Percentiles rank a stretch among this genome's conserved stretches.
These are phyloP conservation scores for Gossypium australe DNA, from an alignment of 345 rosid genomes.

Conservation along the genomic window DNA sequence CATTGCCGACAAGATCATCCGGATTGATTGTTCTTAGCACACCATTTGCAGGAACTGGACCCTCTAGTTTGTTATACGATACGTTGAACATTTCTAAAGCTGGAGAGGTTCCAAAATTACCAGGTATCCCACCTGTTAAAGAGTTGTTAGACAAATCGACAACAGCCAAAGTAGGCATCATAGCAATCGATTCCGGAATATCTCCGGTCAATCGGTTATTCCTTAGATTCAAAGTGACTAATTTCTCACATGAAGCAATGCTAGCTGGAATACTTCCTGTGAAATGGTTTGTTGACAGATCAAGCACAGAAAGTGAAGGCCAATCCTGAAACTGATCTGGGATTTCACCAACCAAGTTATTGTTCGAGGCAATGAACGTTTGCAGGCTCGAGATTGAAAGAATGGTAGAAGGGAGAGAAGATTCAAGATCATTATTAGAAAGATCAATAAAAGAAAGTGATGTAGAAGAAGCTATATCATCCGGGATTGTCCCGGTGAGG, in stretches of 20 bases:
- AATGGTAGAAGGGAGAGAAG: constrained; percentile 69
- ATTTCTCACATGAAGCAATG: constrained; percentile 77
- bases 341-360: constrained; percentile 62
- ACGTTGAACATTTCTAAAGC: constrained; percentile 76
- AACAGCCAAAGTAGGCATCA: constrained; percentile 79
- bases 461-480: constrained; percentile 56
- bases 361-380: constrained; percentile 54
- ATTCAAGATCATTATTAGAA: constrained; percentile 56
- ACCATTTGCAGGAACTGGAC: constrained; percentile 77
- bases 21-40: constrained; percentile 73
- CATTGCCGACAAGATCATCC: constrained; percentile 60
- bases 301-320: constrained; percentile 75
- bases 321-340: constrained; percentile 92
- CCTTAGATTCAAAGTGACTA: constrained; percentile 63
- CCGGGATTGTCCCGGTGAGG: constrained; percentile 71
- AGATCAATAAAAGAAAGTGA: constrained; percentile 85
- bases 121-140: constrained; percentile 66
- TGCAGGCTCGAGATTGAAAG: constrained; percentile 75
- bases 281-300: constrained; percentile 72
- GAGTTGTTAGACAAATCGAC: constrained; percentile 88
- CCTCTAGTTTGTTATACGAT: constrained; percentile 75
- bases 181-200: constrained; percentile 60
- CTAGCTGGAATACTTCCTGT: constrained; percentile 70
- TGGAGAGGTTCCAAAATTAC: constrained; percentile 68
- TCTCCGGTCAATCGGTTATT: constrained; percentile 60